Evolutionary conservation across 2,329 filamentous ascomycete genomes (phyloP).

Genomic region (Fusarium sp.): DNA sequence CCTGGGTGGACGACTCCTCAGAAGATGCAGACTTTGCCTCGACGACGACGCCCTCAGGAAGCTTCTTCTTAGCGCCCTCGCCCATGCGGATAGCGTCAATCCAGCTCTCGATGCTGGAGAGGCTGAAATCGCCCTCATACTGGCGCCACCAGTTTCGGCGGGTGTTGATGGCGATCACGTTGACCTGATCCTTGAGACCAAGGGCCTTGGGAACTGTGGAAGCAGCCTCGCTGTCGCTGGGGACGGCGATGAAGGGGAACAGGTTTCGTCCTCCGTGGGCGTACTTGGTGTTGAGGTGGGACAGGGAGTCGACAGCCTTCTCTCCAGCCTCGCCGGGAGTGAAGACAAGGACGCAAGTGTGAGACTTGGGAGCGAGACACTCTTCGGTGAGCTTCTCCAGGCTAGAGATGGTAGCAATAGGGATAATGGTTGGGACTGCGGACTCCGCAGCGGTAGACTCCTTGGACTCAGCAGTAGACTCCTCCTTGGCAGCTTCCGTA

Average conservation of each 20-base stretch:
- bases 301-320: slow-evolving; percentile 69
- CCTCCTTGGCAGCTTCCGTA: slow-evolving; percentile 46
- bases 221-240: slow-evolving; percentile 55
- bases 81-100: slow-evolving; percentile 91
- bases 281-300: slow-evolving; percentile 81
- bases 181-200: slow-evolving; percentile 67
- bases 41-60: slow-evolving; percentile 69
- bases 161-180: slow-evolving; percentile 84
- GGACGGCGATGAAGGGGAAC: slow-evolving; percentile 85
- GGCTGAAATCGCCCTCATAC: slow-evolving; percentile 69
- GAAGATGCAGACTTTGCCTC: slow-evolving; percentile 39
- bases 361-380: slow-evolving; percentile 79
- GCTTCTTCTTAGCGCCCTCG: slow-evolving; percentile 80
- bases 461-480: slow-evolving; percentile 40
- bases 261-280: slow-evolving; percentile 70
- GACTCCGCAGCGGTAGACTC: slow-evolving; percentile 41
- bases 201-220: slow-evolving; percentile 61
- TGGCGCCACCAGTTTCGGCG: slow-evolving; percentile 87
- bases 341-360: slow-evolving; percentile 84
- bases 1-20: slow-evolving; percentile 26
- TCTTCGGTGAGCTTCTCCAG: slow-evolving; percentile 70
- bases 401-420: slow-evolving; percentile 72
- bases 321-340: slow-evolving; percentile 65
- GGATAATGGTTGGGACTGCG: slow-evolving; percentile 57
- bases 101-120: slow-evolving; percentile 78